Percentiles rank a stretch among this genome's conserved stretches.
phyloP scores from a whole-genome alignment of 805 yeast genomes.

The Cyberlindnera nakhonratchasimensis region DNA sequence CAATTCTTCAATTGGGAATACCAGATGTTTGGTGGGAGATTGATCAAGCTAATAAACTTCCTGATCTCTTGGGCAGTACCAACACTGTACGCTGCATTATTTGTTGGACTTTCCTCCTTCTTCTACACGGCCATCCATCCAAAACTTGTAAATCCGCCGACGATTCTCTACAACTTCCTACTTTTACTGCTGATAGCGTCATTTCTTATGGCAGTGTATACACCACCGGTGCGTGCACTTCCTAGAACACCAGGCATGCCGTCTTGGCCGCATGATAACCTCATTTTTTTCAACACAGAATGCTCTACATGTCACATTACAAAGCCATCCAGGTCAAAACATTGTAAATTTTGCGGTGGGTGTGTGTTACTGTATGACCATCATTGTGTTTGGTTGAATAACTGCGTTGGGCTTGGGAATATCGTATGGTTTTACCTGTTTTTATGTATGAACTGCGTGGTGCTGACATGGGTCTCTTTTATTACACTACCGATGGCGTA shows the following conservation, averaged over 20 bases:
- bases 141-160: slow-evolving; percentile 18
- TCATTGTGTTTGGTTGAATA: slow-evolving; percentile 71
- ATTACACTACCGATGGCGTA: slow-evolving; percentile 14
- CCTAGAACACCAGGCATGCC: not conserved
- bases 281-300: slow-evolving; percentile 21
- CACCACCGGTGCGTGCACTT: slow-evolving; percentile 11
- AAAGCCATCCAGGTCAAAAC: slow-evolving; percentile 72
- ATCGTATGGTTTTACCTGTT: slow-evolving; percentile 58
- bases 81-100: slow-evolving; percentile 15
- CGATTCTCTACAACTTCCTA: slow-evolving; percentile 15
- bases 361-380: slow-evolving; percentile 71
- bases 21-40: slow-evolving; percentile 17
- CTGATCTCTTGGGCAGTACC: slow-evolving; percentile 23
- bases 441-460: slow-evolving; percentile 44
- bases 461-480: slow-evolving; percentile 43
- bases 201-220: slow-evolving; percentile 15
- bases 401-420: slow-evolving; percentile 70
- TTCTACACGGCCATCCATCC: slow-evolving; percentile 17
- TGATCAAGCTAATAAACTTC: not conserved
- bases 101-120: slow-evolving; percentile 10
- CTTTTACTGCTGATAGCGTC: slow-evolving; percentile 7
- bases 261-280: slow-evolving; percentile 15
- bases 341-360: slow-evolving; percentile 62
- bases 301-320: slow-evolving; percentile 59
- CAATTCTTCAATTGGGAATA: slow-evolving; percentile 6